phyloP scores from a whole-genome alignment of 306 rosid species.

The Lotus japonicus region DNA sequence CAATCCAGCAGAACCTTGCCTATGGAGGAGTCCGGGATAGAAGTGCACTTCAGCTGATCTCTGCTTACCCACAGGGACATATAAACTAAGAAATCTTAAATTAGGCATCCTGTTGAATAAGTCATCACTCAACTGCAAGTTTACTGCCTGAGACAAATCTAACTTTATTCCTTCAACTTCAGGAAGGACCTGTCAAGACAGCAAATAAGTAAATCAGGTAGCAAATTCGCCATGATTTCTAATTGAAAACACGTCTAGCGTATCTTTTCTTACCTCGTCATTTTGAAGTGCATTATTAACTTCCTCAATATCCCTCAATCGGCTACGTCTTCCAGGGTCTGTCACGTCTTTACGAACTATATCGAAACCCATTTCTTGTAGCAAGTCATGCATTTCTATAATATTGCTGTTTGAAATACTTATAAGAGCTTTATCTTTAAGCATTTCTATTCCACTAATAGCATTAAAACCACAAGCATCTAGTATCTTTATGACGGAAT shows the following conservation, averaged over 20 bases:
- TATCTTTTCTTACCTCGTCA: neutral
- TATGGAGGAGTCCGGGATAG: neutral
- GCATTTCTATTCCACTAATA: neutral
- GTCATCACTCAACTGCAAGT: neutral
- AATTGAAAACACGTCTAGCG: too few species aligned
- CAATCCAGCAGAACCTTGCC: neutral
- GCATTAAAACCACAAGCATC: neutral
- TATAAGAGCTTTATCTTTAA: neutral
- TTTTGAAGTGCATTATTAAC: neutral
- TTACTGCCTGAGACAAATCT: neutral
- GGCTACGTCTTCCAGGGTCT: neutral
- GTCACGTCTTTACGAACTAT: neutral
- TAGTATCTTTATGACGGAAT: neutral
- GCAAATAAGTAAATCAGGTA: neutral
- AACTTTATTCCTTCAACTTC: neutral
- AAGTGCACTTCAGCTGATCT: neutral
- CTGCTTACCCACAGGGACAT: neutral
- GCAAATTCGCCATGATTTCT: too few species aligned
- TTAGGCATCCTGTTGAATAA: neutral
- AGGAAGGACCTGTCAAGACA: neutral
- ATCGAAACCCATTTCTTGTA: slow-evolving; percentile 6
- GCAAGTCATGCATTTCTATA: slow-evolving; percentile 22
- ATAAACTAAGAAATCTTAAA: neutral
- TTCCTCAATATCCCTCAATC: neutral
- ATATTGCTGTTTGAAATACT: neutral